Percentiles rank a stretch among this genome's conserved stretches.
phyloP scores from a whole-genome alignment of 2,329 filamentous ascomycete genomes.

The Aspergillus melleus region DNA sequence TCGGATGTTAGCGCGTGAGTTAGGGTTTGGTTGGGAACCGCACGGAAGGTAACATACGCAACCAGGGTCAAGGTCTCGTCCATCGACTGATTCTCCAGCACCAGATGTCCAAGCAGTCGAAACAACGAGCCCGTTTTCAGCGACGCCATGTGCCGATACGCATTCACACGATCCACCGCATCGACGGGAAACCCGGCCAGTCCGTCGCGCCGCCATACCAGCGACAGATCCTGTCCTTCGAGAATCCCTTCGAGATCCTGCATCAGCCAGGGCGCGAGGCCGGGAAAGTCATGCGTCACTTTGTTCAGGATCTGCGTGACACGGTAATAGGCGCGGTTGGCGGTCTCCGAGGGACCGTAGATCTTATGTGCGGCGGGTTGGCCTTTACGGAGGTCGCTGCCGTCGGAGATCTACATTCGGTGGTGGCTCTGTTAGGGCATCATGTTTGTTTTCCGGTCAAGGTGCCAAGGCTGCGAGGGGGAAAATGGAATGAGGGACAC shows the following conservation, averaged over 20 bases:
- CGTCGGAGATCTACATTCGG: slow-evolving; percentile 18
- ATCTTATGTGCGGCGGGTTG: slow-evolving; percentile 19
- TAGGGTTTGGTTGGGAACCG: neutral
- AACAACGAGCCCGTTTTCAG: slow-evolving; percentile 25
- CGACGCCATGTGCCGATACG: slow-evolving; percentile 18
- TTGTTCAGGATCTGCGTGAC: slow-evolving; percentile 21
- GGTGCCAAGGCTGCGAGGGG: too few species aligned
- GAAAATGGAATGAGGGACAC: too few species aligned
- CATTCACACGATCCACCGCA: slow-evolving; percentile 9
- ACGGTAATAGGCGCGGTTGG: slow-evolving; percentile 23
- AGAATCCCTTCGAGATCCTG: slow-evolving; percentile 23
- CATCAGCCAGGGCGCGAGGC: slow-evolving; percentile 18
- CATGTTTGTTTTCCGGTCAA: neutral
- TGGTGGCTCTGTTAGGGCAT: neutral
- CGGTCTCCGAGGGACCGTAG: slow-evolving; percentile 23
- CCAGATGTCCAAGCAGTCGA: slow-evolving; percentile 20
- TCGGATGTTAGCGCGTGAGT: too few species aligned
- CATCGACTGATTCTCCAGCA: slow-evolving; percentile 16
- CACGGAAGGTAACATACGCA: slow-evolving; percentile 12
- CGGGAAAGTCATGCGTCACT: slow-evolving; percentile 13
- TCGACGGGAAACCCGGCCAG: slow-evolving; percentile 11
- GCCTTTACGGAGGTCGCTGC: slow-evolving; percentile 22
- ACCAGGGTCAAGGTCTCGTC: slow-evolving; percentile 18
- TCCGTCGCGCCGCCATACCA: slow-evolving; percentile 24
- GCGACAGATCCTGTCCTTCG: slow-evolving; percentile 24